These are phyloP conservation scores for Alternaria postmessia DNA, from an alignment of 2,329 filamentous ascomycete species.

Conservation along the genomic window DNA sequence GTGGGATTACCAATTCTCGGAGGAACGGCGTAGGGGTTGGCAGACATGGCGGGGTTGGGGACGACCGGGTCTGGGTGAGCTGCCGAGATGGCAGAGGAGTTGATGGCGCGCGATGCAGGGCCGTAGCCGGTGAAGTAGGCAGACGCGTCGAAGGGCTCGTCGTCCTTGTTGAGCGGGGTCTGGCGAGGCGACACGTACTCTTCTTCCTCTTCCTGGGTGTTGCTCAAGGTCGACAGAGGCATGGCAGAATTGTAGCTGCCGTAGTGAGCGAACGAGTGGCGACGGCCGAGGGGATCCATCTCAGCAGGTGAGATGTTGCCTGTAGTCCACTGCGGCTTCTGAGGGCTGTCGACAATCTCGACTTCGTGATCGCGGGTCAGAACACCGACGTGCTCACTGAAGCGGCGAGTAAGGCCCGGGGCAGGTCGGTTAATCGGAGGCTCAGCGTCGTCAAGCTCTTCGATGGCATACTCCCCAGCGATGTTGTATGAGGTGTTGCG, in stretches of 20 bases:
- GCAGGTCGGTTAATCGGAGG: constrained; percentile 55
- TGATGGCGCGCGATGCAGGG: constrained; percentile 46
- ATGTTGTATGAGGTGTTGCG: constrained; percentile 67
- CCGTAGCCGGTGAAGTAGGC: constrained; percentile 51
- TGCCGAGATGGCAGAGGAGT: constrained; percentile 47
- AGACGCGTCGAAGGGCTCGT: constrained; percentile 61
- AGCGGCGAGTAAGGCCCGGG: constrained; percentile 43
- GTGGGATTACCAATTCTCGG: constrained; percentile 39
- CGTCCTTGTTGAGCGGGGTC: constrained; percentile 57
- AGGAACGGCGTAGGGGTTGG: constrained; percentile 48
- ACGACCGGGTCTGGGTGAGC: constrained; percentile 46
- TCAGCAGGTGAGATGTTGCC: constrained; percentile 34
- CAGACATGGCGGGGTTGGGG: constrained; percentile 30
- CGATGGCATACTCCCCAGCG: constrained; percentile 72
- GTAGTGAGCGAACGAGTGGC: constrained; percentile 74
- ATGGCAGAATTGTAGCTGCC: constrained; percentile 37
- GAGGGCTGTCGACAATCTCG: constrained; percentile 32
- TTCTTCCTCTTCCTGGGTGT: constrained; percentile 46
- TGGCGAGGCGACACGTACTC: constrained; percentile 33
- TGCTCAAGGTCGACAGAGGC: constrained; percentile 34
- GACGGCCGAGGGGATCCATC: constrained; percentile 67
- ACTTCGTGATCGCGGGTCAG: constrained; percentile 33
- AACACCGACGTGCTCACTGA: constrained; percentile 45
- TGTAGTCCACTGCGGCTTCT: constrained; percentile 41
- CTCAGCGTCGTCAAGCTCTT: constrained; percentile 73